A percentile compares a stretch with the other conserved stretches of the same genome.
phyloP scores from a whole-genome alignment of 306 rosid genomes.

The cucumber (Cucumis sativus) region Cucumber_9930_V3 NC_026660.2:21838501-21839000 shows the following conservation, averaged over 20 bases:
- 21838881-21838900: slow-evolving; percentile 91
- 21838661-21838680: slow-evolving; percentile 88
- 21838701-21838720: slow-evolving; percentile 79
- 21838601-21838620: neutral
- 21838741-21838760: neutral
- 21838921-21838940: slow-evolving; percentile 75
- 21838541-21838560: slow-evolving; percentile 29
- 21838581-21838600: neutral
- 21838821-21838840: slow-evolving; percentile 4
- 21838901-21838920: slow-evolving; percentile 83
- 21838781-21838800: neutral
- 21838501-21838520: slow-evolving; percentile 91
- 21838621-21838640: neutral
- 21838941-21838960: slow-evolving; percentile 89
- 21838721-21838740: slow-evolving; percentile 85
- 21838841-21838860: slow-evolving; percentile 78
- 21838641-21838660: slow-evolving; percentile 35
- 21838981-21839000: neutral
- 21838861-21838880: slow-evolving; percentile 83
- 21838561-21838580: neutral
- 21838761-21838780: neutral
- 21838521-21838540: slow-evolving; percentile 97
- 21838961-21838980: slow-evolving; percentile 16
- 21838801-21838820: neutral
- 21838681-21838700: slow-evolving; percentile 76